Conservation (phyloP, 1,284 basidiomycete species). For the Naganishia sp. region DNA sequence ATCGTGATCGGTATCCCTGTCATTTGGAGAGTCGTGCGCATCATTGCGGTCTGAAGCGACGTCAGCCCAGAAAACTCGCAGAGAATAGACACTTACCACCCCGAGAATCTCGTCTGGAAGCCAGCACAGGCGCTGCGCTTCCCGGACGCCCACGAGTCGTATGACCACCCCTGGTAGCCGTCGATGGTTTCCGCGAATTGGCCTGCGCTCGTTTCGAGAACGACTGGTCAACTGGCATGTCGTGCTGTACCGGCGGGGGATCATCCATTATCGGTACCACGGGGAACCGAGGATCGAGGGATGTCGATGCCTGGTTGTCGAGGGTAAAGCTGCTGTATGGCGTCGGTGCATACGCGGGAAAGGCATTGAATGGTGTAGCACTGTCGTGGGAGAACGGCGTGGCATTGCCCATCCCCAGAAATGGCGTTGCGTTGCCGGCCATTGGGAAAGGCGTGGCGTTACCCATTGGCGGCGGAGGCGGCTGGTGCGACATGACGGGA, state of each 20-base stretch:
- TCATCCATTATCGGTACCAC: neutral
- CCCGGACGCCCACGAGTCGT: constrained; percentile 5
- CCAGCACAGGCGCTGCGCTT: neutral
- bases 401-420: constrained; percentile 4
- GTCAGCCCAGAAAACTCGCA: neutral
- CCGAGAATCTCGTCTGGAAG: constrained; percentile 4
- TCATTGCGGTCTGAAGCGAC: constrained; percentile 4
- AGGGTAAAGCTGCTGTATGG: constrained; percentile 12
- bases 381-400: constrained; percentile 5
- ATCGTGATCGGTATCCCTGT: constrained; percentile 3
- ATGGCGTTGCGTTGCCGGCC: constrained; percentile 13
- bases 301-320: constrained; percentile 14
- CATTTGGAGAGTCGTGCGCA: neutral
- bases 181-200: neutral
- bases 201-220: constrained; percentile 23
- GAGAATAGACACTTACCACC: constrained; percentile 2
- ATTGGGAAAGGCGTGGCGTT: constrained; percentile 8
- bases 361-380: constrained; percentile 12
- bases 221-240: constrained; percentile 1
- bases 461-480: neutral
- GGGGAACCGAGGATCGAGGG: constrained; percentile 10
- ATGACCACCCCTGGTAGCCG: neutral
- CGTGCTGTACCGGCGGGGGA: neutral
- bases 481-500: constrained; percentile 3
- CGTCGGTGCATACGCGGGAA: constrained; percentile 6